These are phyloP conservation scores for Chytriomyces hyalinus DNA, from an alignment of 192 early-diverging fungal genomes.

Conservation along the genomic window DNA sequence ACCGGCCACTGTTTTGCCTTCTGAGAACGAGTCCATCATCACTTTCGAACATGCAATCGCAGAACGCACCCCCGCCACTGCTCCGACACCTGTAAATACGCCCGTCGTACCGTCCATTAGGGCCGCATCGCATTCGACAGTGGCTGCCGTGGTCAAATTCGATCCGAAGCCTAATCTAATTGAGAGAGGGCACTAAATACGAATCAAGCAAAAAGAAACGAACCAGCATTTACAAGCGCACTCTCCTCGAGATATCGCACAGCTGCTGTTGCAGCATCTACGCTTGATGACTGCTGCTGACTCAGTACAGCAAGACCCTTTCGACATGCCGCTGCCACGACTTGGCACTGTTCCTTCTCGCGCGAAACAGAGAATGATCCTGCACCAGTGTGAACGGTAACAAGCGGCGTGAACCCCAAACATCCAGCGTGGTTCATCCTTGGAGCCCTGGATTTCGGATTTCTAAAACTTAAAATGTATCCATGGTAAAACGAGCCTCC, in stretches of 20 bases:
- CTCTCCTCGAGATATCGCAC: neutral
- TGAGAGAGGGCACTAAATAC: conserved; percentile 1
- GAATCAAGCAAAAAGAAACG: neutral
- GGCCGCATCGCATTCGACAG: conserved; percentile 86
- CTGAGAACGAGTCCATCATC: conserved; percentile 43
- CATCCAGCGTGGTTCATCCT: too few relatives aligned
- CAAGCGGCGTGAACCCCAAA: conserved; percentile 20
- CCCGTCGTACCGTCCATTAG: conserved; percentile 69
- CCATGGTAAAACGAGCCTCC: too few relatives aligned
- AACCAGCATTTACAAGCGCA: neutral
- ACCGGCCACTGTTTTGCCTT: conserved; percentile 50
- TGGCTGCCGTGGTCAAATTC: conserved; percentile 74
- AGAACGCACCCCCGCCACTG: conserved; percentile 68
- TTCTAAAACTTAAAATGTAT: too few relatives aligned
- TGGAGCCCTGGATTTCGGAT: too few relatives aligned
- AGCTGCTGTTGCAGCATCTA: neutral
- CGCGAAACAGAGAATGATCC: conserved; percentile 37
- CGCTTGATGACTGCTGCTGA: neutral
- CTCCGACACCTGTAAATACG: conserved; percentile 79
- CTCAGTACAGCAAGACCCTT: neutral
- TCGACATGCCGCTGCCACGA: neutral
- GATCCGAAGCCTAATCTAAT: conserved; percentile 59
- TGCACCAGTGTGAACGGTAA: conserved; percentile 53
- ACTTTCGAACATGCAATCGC: conserved; percentile 58
- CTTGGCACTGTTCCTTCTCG: neutral